These are phyloP conservation scores for Peribolospora baueri DNA, from an alignment of 768 basidiomycete genomes.

Conservation along the genomic window DNA sequence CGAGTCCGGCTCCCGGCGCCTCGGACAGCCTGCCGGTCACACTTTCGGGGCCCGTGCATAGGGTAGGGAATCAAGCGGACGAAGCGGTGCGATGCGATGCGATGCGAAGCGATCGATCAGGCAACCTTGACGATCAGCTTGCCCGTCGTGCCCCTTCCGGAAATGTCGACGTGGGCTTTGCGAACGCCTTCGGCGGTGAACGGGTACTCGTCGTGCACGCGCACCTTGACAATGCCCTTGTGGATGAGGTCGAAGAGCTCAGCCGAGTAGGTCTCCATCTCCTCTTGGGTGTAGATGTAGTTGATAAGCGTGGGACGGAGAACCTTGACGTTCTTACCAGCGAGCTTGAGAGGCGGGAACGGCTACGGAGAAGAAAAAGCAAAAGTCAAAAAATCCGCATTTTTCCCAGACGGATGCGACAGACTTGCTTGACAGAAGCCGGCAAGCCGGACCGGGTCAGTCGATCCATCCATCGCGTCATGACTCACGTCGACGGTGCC, in stretches of 20 bases:
- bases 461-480: neutral
- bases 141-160: constrained; percentile 50
- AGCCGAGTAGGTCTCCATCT: constrained; percentile 38
- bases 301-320: constrained; percentile 33
- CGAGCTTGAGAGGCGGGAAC: constrained; percentile 45
- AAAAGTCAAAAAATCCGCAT: neutral
- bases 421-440: too few relatives aligned
- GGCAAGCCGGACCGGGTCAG: neutral
- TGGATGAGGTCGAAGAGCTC: constrained; percentile 40
- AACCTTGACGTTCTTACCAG: constrained; percentile 52
- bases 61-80: too few relatives aligned
- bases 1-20: too few relatives aligned
- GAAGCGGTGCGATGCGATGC: too few relatives aligned
- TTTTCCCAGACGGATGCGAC: neutral
- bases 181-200: constrained; percentile 58
- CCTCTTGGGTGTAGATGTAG: constrained; percentile 47
- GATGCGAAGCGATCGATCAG: neutral
- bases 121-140: constrained; percentile 59
- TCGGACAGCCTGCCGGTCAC: too few relatives aligned
- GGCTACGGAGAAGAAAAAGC: constrained; percentile 32
- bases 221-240: constrained; percentile 37
- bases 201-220: constrained; percentile 45
- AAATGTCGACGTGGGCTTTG: constrained; percentile 54
- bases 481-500: constrained; percentile 24
- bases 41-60: too few relatives aligned